phyloP scores from a whole-genome alignment of 768 basidiomycete species.

The Rhizopogon vinicolor region DNA sequence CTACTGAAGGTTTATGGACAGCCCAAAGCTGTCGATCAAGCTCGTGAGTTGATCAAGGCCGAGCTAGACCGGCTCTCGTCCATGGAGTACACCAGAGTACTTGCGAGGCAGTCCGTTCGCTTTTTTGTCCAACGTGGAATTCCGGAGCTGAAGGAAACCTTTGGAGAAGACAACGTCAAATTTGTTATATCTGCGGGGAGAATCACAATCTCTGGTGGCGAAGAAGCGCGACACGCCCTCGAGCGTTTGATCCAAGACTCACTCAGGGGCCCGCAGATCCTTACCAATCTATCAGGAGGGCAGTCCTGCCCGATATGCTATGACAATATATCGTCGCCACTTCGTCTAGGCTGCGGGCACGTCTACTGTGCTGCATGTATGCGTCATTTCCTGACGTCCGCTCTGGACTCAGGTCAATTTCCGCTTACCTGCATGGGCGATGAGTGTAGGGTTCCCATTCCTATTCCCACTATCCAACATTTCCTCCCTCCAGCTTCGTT shows the following conservation, averaged over 20 bases:
- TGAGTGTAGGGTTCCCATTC: slow-evolving; percentile 52
- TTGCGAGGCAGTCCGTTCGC: slow-evolving; percentile 37
- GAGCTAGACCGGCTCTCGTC: slow-evolving; percentile 46
- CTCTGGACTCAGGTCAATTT: slow-evolving; percentile 51
- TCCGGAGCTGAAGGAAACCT: slow-evolving; percentile 42
- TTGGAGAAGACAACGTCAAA: slow-evolving; percentile 50
- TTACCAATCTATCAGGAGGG: background rate
- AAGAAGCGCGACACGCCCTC: slow-evolving; percentile 47
- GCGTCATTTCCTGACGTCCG: slow-evolving; percentile 48
- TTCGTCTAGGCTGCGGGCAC: slow-evolving; percentile 58
- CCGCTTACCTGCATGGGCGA: slow-evolving; percentile 68
- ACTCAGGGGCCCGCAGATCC: slow-evolving; percentile 13
- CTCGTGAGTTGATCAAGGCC: slow-evolving; percentile 38
- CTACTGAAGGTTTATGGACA: slow-evolving; percentile 45
- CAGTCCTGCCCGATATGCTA: slow-evolving; percentile 52
- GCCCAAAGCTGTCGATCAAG: slow-evolving; percentile 32
- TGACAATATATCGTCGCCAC: slow-evolving; percentile 38
- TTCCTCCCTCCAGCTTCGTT: slow-evolving; percentile 50
- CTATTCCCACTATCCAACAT: slow-evolving; percentile 46
- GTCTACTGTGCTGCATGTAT: slow-evolving; percentile 62
- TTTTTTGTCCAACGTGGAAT: slow-evolving; percentile 51
- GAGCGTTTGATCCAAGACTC: slow-evolving; percentile 41
- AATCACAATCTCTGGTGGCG: slow-evolving; percentile 51
- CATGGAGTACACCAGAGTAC: slow-evolving; percentile 34
- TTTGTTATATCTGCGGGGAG: slow-evolving; percentile 38